These are phyloP conservation scores for Raphanus sativus DNA, from an alignment of 345 rosid species.

Conservation along the genomic window DNA sequence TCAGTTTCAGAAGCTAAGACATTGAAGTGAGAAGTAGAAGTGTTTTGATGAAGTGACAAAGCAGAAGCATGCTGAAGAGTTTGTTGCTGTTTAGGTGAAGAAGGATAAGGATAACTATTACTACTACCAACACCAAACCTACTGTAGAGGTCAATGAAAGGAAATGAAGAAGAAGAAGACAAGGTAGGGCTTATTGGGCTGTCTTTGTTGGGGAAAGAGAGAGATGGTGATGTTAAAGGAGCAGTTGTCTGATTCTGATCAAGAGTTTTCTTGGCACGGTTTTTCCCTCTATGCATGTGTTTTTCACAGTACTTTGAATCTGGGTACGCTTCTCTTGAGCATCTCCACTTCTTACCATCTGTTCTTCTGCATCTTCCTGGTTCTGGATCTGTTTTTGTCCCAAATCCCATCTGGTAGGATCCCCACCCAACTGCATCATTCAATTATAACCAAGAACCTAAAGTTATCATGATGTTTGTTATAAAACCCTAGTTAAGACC, in stretches of 20 bases:
- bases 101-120: slow-evolving; percentile 40
- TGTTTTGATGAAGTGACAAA: slow-evolving; percentile 44
- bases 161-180: slow-evolving; percentile 36
- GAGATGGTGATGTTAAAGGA: slow-evolving; percentile 38
- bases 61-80: slow-evolving; percentile 40
- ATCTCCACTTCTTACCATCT: slow-evolving; percentile 97
- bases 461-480: neutral
- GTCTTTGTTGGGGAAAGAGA: slow-evolving; percentile 37
- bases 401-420: slow-evolving; percentile 74
- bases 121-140: slow-evolving; percentile 28
- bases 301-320: slow-evolving; percentile 90
- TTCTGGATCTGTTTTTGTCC: slow-evolving; percentile 85
- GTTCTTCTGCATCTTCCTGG: slow-evolving; percentile 99
- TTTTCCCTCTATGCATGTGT: slow-evolving; percentile 95
- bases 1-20: slow-evolving; percentile 48
- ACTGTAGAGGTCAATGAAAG: slow-evolving; percentile 33
- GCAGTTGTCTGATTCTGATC: slow-evolving; percentile 46
- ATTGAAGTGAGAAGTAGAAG: slow-evolving; percentile 39
- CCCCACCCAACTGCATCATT: slow-evolving; percentile 70
- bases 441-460: neutral
- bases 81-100: slow-evolving; percentile 45
- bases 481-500: slow-evolving; percentile 27
- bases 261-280: slow-evolving; percentile 93
- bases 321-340: slow-evolving; percentile 84
- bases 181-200: slow-evolving; percentile 31